Percentiles rank a stretch among this genome's conserved stretches.
Evolutionary conservation across 371 early-diverging fungal genomes (phyloP).

Genomic region (Rhizopus stolonifer): DNA sequence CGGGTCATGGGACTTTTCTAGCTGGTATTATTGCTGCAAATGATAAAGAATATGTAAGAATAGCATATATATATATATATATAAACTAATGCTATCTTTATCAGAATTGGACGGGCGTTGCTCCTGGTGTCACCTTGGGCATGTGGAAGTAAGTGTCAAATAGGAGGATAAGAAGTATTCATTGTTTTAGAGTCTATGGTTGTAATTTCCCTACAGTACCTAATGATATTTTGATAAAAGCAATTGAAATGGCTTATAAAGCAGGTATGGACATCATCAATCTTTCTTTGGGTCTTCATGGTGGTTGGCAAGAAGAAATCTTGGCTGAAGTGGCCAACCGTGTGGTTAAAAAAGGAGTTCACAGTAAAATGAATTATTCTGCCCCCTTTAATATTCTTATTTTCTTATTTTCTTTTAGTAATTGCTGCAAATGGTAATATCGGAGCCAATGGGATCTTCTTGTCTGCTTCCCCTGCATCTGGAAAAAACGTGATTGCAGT

Average conservation of each 20-base stretch:
- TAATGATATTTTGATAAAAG: constrained; percentile 64
- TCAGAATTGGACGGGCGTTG: constrained; percentile 59
- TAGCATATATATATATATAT: no score
- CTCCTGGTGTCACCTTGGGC: constrained; percentile 53
- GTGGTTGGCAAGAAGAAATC: constrained; percentile 37
- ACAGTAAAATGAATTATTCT: no score
- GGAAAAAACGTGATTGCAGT: constrained; percentile 59
- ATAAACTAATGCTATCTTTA: constrained; percentile 4
- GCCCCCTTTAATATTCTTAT: no score
- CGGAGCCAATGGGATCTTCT: constrained; percentile 61
- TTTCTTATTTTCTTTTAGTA: no score
- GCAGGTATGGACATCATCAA: constrained; percentile 29
- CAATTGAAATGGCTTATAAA: constrained; percentile 66
- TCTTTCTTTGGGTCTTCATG: constrained; percentile 22
- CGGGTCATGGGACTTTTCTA: constrained; percentile 44
- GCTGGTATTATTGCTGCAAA: constrained; percentile 65
- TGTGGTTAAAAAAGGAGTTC: constrained; percentile 27
- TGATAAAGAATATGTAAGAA: constrained; percentile 37
- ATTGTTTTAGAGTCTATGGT: constrained; percentile 26
- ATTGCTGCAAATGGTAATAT: constrained; percentile 66
- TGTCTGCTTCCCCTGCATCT: constrained; percentile 59
- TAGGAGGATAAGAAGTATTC: neutral
- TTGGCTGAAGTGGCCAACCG: constrained; percentile 33
- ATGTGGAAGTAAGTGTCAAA: constrained; percentile 37
- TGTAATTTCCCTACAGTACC: constrained; percentile 25